Conservation (phyloP, 2,329 filamentous ascomycete species). For the Diaporthe citriasiana region DNA sequence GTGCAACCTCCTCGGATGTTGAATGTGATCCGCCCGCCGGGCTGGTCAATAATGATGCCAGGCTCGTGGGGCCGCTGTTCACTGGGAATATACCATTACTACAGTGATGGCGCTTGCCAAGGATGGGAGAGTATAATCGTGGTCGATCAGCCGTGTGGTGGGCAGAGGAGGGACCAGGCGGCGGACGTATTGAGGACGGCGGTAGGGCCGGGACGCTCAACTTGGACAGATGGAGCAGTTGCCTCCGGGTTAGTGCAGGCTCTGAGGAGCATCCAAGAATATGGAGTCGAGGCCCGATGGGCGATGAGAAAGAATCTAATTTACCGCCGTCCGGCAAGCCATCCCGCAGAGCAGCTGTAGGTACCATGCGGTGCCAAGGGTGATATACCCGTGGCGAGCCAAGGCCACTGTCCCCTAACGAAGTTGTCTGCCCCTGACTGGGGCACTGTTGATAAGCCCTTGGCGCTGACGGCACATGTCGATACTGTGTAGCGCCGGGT, state of each 20-base stretch:
- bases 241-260: conserved; percentile 26
- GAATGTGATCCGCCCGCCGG: background rate
- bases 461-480: background rate
- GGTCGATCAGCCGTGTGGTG: conserved; percentile 4
- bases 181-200: background rate
- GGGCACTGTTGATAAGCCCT: conserved; percentile 11
- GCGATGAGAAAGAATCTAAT: conserved; percentile 12
- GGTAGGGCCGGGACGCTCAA: background rate
- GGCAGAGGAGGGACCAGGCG: background rate
- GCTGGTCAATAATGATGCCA: background rate
- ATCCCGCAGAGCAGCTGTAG: conserved; percentile 20
- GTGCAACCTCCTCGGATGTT: conserved; percentile 11
- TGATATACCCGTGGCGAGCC: conserved; percentile 12
- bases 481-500: background rate
- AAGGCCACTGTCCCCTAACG: background rate
- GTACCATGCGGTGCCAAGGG: background rate
- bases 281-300: conserved; percentile 19
- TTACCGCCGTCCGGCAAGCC: conserved; percentile 5
- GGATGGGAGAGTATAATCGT: conserved; percentile 4
- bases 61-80: background rate
- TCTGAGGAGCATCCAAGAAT: background rate
- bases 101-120: background rate
- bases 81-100: conserved; percentile 2
- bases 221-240: conserved; percentile 8
- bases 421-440: background rate